Evolutionary conservation across 2,329 filamentous ascomycete species (phyloP).

Genomic region (Amauroascus niger): DNA sequence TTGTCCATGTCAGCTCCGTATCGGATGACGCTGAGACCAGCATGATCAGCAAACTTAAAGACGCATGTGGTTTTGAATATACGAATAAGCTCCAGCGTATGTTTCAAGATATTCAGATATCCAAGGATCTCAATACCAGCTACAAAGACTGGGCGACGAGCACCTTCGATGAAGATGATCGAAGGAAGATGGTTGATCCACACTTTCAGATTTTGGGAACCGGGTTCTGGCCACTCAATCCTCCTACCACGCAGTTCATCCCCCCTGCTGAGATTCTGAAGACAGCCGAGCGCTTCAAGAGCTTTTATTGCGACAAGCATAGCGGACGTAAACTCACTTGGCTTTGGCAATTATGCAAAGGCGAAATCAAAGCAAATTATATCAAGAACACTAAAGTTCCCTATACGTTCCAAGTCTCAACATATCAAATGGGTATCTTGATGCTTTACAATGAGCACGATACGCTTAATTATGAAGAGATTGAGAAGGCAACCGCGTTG

Average conservation of each 20-base stretch:
- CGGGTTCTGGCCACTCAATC: slow-evolving; percentile 88
- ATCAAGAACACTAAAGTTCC: slow-evolving; percentile 81
- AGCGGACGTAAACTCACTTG: slow-evolving; percentile 93
- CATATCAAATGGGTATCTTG: slow-evolving; percentile 95
- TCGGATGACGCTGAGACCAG: slow-evolving; percentile 96
- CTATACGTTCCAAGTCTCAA: slow-evolving; percentile 94
- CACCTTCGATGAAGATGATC: slow-evolving; percentile 52
- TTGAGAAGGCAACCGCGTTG: slow-evolving; percentile 69
- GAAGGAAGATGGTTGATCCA: slow-evolving; percentile 67
- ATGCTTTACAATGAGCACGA: slow-evolving; percentile 91
- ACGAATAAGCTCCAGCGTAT: slow-evolving; percentile 99
- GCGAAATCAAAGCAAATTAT: slow-evolving; percentile 89
- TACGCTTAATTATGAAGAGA: slow-evolving; percentile 76
- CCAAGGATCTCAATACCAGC: slow-evolving; percentile 84
- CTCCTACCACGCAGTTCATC: slow-evolving; percentile 79
- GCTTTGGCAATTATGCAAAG: slow-evolving; percentile 98
- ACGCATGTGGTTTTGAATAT: slow-evolving; percentile 97
- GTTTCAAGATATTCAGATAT: slow-evolving; percentile 99
- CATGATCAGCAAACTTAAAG: slow-evolving; percentile 99
- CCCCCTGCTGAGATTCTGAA: slow-evolving; percentile 75
- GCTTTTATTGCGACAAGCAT: slow-evolving; percentile 94
- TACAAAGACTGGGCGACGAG: slow-evolving; percentile 70
- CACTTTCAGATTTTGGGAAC: slow-evolving; percentile 90
- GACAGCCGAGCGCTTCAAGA: slow-evolving; percentile 80
- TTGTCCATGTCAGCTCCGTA: slow-evolving; percentile 90